Percentiles rank a stretch among this genome's conserved stretches.
phyloP scores from a whole-genome alignment of 2,329 filamentous ascomycete species.

The Colletotrichum sp. region DNA sequence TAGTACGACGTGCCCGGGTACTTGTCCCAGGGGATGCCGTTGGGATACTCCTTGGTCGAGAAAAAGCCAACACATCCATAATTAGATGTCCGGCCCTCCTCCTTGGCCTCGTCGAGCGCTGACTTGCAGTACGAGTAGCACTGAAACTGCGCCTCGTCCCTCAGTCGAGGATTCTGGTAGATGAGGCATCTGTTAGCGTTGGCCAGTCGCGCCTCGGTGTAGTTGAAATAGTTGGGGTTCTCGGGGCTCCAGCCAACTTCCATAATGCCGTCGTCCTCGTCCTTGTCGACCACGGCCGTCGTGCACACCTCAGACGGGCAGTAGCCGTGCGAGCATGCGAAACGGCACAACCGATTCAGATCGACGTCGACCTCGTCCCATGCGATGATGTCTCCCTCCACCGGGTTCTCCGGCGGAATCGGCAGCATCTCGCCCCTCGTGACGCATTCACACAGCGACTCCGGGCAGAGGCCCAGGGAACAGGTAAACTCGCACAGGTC shows the following conservation, averaged over 20 bases:
- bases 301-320: constrained; percentile 21
- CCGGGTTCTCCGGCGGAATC: background rate
- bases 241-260: background rate
- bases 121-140: background rate
- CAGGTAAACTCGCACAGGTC: constrained; percentile 22
- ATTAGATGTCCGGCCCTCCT: background rate
- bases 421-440: background rate
- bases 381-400: constrained; percentile 22
- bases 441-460: constrained; percentile 19
- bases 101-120: background rate
- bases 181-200: background rate
- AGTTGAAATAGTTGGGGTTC: background rate
- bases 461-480: constrained; percentile 17
- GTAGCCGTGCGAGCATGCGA: constrained; percentile 24
- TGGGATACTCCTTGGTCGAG: background rate
- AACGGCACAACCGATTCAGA: constrained; percentile 22
- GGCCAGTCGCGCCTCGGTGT: background rate
- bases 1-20: background rate
- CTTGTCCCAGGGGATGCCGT: background rate
- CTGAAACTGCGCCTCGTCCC: background rate
- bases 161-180: background rate
- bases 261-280: background rate
- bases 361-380: constrained; percentile 23
- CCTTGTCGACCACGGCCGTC: background rate
- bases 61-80: background rate